phyloP scores from a whole-genome alignment of 2,329 filamentous ascomycete species.

The Chalaropsis thielavioides region DNA sequence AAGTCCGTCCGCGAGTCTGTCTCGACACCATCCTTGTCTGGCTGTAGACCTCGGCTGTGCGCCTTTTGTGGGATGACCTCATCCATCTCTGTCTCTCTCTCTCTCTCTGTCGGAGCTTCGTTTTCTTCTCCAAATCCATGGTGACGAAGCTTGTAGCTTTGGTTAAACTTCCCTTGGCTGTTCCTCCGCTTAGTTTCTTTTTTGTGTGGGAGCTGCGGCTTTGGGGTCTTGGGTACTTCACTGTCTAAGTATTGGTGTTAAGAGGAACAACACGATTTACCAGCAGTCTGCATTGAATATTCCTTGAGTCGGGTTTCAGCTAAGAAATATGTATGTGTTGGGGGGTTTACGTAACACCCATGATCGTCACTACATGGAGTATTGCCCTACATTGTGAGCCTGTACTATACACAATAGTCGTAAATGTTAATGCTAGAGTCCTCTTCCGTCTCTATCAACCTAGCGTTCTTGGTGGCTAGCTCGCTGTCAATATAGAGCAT shows the following conservation, averaged over 20 bases:
- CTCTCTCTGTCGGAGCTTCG: neutral
- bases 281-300: neutral
- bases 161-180: neutral
- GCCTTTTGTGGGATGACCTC: constrained; percentile 1
- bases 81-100: too few species aligned
- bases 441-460: neutral
- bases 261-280: too few species aligned
- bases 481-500: neutral
- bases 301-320: neutral
- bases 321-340: too few species aligned
- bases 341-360: too few species aligned
- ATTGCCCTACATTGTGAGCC: too few species aligned
- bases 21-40: neutral
- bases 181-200: neutral
- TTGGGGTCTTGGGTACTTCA: too few species aligned
- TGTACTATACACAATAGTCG: too few species aligned
- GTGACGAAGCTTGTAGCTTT: neutral
- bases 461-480: neutral
- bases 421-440: neutral
- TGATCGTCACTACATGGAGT: too few species aligned
- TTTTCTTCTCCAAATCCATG: neutral
- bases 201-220: too few species aligned
- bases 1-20: neutral
- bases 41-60: constrained; percentile 2
- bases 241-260: too few species aligned